Evolutionary conservation across 78 protist species (phyloP).

Genomic region (Acrasis kona): DNA sequence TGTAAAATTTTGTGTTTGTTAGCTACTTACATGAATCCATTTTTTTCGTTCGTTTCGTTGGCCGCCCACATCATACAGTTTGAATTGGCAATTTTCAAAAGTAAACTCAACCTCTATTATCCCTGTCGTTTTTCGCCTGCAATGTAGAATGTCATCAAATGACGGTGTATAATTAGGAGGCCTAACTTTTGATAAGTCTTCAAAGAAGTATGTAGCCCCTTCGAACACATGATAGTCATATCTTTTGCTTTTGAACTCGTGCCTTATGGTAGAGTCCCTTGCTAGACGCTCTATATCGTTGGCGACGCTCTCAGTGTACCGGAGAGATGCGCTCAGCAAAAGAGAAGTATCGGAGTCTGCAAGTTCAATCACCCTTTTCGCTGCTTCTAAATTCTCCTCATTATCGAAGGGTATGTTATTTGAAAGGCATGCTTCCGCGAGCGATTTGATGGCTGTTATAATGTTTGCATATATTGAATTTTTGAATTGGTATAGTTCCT

Average conservation of each 20-base stretch:
- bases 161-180: background rate
- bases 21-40: too few species aligned
- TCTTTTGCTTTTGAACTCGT: background rate
- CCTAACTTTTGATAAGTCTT: background rate
- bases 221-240: background rate
- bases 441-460: conserved; percentile 42
- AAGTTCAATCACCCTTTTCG: background rate
- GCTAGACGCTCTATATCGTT: background rate
- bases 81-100: too few species aligned
- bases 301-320: background rate
- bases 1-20: background rate
- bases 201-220: background rate
- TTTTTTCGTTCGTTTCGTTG: too few species aligned
- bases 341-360: background rate
- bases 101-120: background rate
- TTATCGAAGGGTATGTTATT: background rate
- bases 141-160: background rate
- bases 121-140: background rate
- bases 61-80: too few species aligned
- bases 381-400: background rate
- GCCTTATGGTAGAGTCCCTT: background rate
- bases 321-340: background rate
- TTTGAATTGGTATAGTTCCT: conserved; percentile 43
- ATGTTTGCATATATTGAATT: conserved; percentile 42
- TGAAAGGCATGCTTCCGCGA: background rate